Evolutionary conservation across 176 grass and related monocot genomes (phyloP).

Genomic region (Olyra latifolia): DNA sequence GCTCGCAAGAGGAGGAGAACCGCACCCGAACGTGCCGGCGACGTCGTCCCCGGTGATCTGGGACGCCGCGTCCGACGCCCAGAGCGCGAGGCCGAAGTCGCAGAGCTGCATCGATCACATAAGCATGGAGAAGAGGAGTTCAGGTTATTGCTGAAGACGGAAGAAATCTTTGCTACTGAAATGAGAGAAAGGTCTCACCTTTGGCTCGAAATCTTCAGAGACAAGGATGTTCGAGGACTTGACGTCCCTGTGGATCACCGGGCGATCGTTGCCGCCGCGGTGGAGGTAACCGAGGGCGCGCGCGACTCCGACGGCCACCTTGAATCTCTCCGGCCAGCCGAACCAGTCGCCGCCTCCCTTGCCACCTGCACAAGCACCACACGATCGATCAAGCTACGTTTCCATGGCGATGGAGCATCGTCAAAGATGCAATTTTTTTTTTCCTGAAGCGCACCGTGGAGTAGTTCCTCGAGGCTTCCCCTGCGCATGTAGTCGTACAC

Average conservation of each 20-base stretch:
- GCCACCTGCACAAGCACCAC: slow-evolving; percentile 37
- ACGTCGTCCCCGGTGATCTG: slow-evolving; percentile 58
- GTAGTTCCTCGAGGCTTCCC: slow-evolving; percentile 80
- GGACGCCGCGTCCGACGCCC: slow-evolving; percentile 51
- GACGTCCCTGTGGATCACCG: slow-evolving; percentile 83
- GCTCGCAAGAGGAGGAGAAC: background rate
- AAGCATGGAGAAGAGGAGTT: background rate
- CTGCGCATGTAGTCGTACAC: slow-evolving; percentile 82
- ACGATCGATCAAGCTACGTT: background rate
- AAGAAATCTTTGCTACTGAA: background rate
- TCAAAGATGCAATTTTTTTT: background rate
- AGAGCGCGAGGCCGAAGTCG: slow-evolving; percentile 84
- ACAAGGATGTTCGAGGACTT: slow-evolving; percentile 96
- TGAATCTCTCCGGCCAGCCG: slow-evolving; percentile 75
- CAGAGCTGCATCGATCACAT: slow-evolving; percentile 47
- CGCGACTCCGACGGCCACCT: slow-evolving; percentile 62
- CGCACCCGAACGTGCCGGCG: slow-evolving; percentile 83
- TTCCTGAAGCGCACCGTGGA: slow-evolving; percentile 53
- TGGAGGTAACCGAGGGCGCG: slow-evolving; percentile 65
- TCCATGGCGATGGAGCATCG: background rate
- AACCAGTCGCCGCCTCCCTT: slow-evolving; percentile 20
- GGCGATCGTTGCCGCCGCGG: slow-evolving; percentile 14
- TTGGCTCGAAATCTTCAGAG: slow-evolving; percentile 61
- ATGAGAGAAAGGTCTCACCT: slow-evolving; percentile 35
- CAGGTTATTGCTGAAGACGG: background rate